These are phyloP conservation scores for Parascedosporium putredinis DNA, from an alignment of 2,329 filamentous ascomycete species.

Conservation along the genomic window DNA sequence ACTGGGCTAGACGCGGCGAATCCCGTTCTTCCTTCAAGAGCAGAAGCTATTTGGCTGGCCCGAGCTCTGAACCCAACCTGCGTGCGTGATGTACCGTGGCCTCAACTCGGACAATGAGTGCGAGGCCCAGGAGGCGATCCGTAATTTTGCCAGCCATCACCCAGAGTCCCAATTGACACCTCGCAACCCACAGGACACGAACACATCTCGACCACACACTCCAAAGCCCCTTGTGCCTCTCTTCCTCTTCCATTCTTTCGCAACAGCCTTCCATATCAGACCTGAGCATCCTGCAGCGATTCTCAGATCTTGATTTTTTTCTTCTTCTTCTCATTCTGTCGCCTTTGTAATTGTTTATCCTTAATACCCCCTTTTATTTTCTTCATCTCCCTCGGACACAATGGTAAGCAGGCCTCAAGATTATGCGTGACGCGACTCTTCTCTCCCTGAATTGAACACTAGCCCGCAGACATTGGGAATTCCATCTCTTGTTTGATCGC, in stretches of 20 bases:
- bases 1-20: no score
- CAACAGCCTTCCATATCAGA: conserved; percentile 2
- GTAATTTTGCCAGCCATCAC: conserved; percentile 1
- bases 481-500: no score
- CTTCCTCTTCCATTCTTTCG: conserved; percentile 2
- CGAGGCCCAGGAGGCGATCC: not conserved
- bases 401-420: conserved; percentile 1
- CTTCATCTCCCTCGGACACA: no score
- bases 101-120: not conserved
- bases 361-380: conserved; percentile 2
- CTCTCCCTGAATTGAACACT: no score
- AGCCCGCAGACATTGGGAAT: no score
- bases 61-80: no score
- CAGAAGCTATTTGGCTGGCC: no score
- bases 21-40: no score
- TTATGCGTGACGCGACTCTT: not conserved
- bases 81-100: conserved; percentile 6
- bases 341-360: no score
- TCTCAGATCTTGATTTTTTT: conserved; percentile 1
- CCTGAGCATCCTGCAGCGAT: conserved; percentile 7
- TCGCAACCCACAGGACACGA: not conserved
- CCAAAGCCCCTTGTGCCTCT: conserved; percentile 2
- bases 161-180: not conserved
- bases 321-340: not conserved
- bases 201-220: not conserved